A percentile compares a stretch with the other conserved stretches of the same genome.
These are phyloP conservation scores for Globisporangium cylindrosporum DNA, from an alignment of 352 stramenopile species.

Conservation along the genomic window DNA sequence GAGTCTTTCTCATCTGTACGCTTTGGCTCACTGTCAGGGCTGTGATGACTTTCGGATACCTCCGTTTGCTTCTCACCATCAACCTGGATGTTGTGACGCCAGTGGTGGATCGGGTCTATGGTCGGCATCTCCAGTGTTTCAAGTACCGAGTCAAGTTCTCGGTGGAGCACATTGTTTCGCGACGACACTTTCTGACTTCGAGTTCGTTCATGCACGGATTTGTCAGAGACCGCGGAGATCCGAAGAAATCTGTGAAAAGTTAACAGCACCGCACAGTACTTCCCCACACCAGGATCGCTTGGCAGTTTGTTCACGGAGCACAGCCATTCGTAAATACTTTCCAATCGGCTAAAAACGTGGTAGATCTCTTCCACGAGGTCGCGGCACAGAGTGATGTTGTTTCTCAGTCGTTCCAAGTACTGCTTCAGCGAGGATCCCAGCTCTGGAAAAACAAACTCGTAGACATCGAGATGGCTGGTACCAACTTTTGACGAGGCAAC, in stretches of 20 bases:
- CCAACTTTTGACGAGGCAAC: neutral
- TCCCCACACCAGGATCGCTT: neutral
- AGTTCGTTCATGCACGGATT: neutral
- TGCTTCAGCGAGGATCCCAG: slow-evolving; percentile 1
- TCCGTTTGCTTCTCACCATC: neutral
- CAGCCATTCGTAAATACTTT: slow-evolving; percentile 5
- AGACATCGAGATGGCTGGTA: neutral
- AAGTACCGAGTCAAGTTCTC: neutral
- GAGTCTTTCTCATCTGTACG: neutral
- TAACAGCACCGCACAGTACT: neutral
- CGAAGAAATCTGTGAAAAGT: neutral
- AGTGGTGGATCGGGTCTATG: neutral
- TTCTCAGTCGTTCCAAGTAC: neutral
- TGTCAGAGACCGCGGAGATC: no score
- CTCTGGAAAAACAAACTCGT: neutral
- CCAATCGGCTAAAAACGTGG: neutral
- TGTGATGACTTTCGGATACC: neutral
- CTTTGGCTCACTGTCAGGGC: neutral
- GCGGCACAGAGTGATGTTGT: neutral
- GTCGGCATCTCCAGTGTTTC: neutral
- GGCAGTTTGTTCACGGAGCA: slow-evolving; percentile 1
- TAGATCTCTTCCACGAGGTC: neutral
- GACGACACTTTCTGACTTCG: neutral
- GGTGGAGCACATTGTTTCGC: neutral
- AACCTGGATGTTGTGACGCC: neutral